Percentiles rank a stretch among this genome's conserved stretches.
These are phyloP conservation scores for Cryptococcus deneoformans DNA, from an alignment of 1,284 basidiomycete species.

Conservation along the genomic window DNA sequence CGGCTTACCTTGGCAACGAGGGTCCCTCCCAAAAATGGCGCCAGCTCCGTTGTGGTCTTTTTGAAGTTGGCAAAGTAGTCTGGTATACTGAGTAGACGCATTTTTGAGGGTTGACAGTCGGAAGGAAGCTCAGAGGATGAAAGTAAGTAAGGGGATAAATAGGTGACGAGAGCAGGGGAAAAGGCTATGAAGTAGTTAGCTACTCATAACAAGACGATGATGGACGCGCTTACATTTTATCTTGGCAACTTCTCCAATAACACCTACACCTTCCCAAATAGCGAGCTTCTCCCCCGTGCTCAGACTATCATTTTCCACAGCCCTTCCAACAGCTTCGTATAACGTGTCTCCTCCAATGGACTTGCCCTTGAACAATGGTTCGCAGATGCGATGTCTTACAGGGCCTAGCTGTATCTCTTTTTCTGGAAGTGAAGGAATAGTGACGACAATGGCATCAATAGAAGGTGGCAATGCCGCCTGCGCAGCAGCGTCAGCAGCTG, in stretches of 20 bases:
- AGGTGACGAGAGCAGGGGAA: constrained; percentile 65
- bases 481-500: constrained; percentile 58
- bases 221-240: constrained; percentile 63
- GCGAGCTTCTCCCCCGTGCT: constrained; percentile 59
- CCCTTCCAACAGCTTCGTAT: constrained; percentile 45
- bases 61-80: constrained; percentile 92
- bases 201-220: neutral
- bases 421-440: constrained; percentile 66
- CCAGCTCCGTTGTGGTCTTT: constrained; percentile 74
- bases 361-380: constrained; percentile 65
- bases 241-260: constrained; percentile 74
- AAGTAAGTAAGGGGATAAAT: constrained; percentile 67
- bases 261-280: constrained; percentile 76
- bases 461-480: constrained; percentile 26
- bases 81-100: constrained; percentile 70
- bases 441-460: constrained; percentile 33
- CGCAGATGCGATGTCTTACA: constrained; percentile 84
- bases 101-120: constrained; percentile 60
- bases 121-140: constrained; percentile 56
- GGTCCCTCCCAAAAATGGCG: constrained; percentile 81
- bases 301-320: constrained; percentile 33
- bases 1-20: constrained; percentile 75
- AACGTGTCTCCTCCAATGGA: constrained; percentile 56
- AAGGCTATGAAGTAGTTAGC: constrained; percentile 35
- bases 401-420: constrained; percentile 75